Base-by-base conservation (phyloP, 371 early-diverging fungal genomes). In the Chytridium lagenaria region DNA sequence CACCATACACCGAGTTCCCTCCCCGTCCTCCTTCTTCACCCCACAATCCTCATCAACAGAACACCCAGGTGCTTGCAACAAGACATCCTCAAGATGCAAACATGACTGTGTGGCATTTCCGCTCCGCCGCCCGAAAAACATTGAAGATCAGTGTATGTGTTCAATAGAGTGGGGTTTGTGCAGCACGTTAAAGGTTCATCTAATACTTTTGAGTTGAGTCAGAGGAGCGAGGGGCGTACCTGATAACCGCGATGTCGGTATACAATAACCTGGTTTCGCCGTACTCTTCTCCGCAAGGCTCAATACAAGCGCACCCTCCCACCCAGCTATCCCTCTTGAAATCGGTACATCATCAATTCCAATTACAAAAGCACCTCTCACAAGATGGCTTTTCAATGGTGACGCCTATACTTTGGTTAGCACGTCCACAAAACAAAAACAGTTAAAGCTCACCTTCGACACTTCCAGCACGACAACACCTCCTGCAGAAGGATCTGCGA, bases 391-490 rank as follows among this genome's bases (percentile, higher is more conserved):
- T 0, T 77, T 77, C 28, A 92, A 59, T 0, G 90, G 89, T 0
- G 91, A 91, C 7, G 81, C 73, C 49, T 68, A 33, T 63, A 50
- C 34, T 22, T 33, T 7, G 30, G 22, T 5, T 7, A 26, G 57
- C 7, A 30, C 7, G 10, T 10, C 10, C 22, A 55, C 7, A 30
- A 55, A 23, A 23, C 7, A 55, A 26, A 55, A 10, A 19, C 23
- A 38, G 7, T 50, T 28, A 66, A 33, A 50, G 51, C 59, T 40
- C 79, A 85, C 85, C 5, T 79, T 38, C 50, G 83, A 80, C 0
- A 91, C 84, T 69, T 84, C 81, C 12, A 92, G 85, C 1, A 91
- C 89, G 52, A 88, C 87, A 2, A 90, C 88, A 22, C 90, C 92
- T 19, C 86, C 84, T 0, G 84, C 78, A 75, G 86, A 81, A 59